Conservation (phyloP, 2,329 filamentous ascomycete species). For the Fusarium kyushuense region DNA sequence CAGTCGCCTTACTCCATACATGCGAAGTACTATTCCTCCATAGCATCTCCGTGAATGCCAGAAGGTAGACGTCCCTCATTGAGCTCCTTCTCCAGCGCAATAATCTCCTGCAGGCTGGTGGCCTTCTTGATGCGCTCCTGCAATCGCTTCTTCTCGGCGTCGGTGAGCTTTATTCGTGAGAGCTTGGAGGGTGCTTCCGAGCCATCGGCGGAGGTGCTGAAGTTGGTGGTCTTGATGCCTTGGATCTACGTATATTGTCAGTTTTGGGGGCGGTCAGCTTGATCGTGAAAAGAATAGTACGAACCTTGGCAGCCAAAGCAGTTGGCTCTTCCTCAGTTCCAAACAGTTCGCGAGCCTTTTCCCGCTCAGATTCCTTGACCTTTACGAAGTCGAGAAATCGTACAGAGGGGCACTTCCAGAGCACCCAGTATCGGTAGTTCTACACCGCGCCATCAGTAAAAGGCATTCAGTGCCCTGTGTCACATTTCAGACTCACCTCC, state of each 20-base stretch:
- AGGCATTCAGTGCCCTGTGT: background rate
- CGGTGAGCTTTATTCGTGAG: constrained; percentile 85
- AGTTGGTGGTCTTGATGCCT: constrained; percentile 82
- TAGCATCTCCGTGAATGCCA: constrained; percentile 68
- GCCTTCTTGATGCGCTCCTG: constrained; percentile 90
- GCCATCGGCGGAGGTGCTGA: constrained; percentile 67
- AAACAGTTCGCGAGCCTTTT: constrained; percentile 82
- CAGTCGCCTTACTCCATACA: constrained; percentile 7
- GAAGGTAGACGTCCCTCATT: constrained; percentile 87
- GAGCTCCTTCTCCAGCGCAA: constrained; percentile 88
- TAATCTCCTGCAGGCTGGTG: constrained; percentile 90
- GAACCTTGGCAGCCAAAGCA: constrained; percentile 78
- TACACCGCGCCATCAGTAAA: constrained; percentile 53
- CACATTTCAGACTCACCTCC: constrained; percentile 74
- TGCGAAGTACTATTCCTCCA: constrained; percentile 66
- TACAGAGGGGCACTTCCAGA: constrained; percentile 86
- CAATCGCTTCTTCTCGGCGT: constrained; percentile 86
- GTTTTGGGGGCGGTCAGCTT: background rate
- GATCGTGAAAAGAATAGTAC: background rate
- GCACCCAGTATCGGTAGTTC: constrained; percentile 92
- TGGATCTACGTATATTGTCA: constrained; percentile 70
- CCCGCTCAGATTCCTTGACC: constrained; percentile 87
- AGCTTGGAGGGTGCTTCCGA: constrained; percentile 68
- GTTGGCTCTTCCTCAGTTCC: constrained; percentile 83
- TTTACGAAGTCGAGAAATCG: constrained; percentile 94